These are phyloP conservation scores for Sarocladium brachiariae DNA, from an alignment of 2,329 filamentous ascomycete genomes.

Conservation along the genomic window DNA sequence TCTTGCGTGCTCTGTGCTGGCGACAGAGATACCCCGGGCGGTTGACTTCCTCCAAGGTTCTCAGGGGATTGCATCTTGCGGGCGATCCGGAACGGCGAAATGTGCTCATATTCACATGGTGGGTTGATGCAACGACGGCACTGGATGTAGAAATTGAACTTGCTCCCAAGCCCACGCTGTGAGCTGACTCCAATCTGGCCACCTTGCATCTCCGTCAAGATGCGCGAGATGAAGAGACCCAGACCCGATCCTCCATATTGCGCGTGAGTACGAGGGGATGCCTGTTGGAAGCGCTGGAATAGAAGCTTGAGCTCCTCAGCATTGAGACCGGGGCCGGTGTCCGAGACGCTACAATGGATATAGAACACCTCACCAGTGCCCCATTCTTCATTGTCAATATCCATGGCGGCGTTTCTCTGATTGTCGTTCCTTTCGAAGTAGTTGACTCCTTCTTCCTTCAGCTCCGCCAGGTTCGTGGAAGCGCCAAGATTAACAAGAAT, in stretches of 20 bases:
- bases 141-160: slow-evolving; percentile 71
- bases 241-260: slow-evolving; percentile 66
- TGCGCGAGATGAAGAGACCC: slow-evolving; percentile 69
- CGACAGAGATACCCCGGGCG: slow-evolving; percentile 2
- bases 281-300: slow-evolving; percentile 64
- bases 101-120: slow-evolving; percentile 28
- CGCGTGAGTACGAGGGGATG: slow-evolving; percentile 61
- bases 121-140: slow-evolving; percentile 48
- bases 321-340: slow-evolving; percentile 62
- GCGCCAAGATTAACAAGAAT: slow-evolving; percentile 62
- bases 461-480: slow-evolving; percentile 43
- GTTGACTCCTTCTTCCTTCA: slow-evolving; percentile 31
- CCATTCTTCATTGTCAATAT: slow-evolving; percentile 57
- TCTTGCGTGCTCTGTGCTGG: neutral
- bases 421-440: slow-evolving; percentile 42
- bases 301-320: slow-evolving; percentile 59
- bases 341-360: slow-evolving; percentile 64
- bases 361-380: slow-evolving; percentile 64
- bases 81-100: slow-evolving; percentile 29
- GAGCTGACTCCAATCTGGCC: slow-evolving; percentile 70
- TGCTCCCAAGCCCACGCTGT: slow-evolving; percentile 60
- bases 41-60: neutral
- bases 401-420: slow-evolving; percentile 25
- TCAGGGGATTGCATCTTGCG: slow-evolving; percentile 21
- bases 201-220: slow-evolving; percentile 69